phyloP scores from a whole-genome alignment of 768 basidiomycete species.

The Boletales sp. region DNA sequence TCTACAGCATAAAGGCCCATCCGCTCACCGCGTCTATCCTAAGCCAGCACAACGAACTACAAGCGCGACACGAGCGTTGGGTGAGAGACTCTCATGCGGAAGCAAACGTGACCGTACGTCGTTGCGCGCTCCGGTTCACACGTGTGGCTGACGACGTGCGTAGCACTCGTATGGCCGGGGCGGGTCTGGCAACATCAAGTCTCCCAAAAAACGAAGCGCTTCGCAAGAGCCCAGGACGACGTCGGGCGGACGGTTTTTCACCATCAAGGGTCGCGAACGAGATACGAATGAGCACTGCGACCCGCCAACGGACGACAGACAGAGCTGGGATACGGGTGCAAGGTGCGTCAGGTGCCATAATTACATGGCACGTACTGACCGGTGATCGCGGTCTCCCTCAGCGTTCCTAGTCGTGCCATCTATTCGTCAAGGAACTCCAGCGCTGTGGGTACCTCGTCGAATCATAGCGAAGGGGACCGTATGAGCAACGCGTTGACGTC shows the following conservation, averaged over 20 bases:
- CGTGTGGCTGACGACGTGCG: background rate
- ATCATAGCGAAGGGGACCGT: background rate
- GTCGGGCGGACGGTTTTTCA: constrained; percentile 9
- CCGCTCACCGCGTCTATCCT: constrained; percentile 25
- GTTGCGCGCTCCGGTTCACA: no score
- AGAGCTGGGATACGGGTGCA: background rate
- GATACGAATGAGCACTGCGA: background rate
- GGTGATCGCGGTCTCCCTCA: no score
- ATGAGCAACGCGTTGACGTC: constrained; percentile 1
- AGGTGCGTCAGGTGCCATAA: constrained; percentile 2
- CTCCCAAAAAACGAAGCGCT: constrained; percentile 3
- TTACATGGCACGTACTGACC: no score
- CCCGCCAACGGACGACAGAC: background rate
- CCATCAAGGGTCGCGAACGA: constrained; percentile 12
- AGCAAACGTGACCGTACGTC: constrained; percentile 15
- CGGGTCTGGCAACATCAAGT: constrained; percentile 25
- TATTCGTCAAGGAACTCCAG: constrained; percentile 12
- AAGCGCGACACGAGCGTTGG: constrained; percentile 15
- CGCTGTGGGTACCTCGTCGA: background rate
- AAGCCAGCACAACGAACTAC: constrained; percentile 10
- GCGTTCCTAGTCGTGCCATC: constrained; percentile 3
- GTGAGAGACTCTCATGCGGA: constrained; percentile 15
- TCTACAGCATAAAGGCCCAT: constrained; percentile 7
- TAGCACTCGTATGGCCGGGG: constrained; percentile 27
- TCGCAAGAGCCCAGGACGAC: constrained; percentile 1